These are phyloP conservation scores for Pseudonitzschia delicatissima DNA, from an alignment of 108 stramenopile species.

Conservation along the genomic window DNA sequence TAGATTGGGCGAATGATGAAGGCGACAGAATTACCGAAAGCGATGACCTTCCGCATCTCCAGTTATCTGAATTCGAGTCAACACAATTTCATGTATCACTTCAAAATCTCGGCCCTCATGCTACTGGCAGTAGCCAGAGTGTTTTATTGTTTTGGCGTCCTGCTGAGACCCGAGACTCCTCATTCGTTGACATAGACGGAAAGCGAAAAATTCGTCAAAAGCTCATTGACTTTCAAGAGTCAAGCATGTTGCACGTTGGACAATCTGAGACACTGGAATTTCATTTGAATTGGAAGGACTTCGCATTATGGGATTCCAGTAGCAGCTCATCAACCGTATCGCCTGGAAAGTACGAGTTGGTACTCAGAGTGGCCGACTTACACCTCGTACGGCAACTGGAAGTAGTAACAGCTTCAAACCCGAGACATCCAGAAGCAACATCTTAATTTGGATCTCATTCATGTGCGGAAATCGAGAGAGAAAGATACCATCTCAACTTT, in stretches of 20 bases:
- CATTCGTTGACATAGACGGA: not conserved
- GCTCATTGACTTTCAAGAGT: slow-evolving; percentile 23
- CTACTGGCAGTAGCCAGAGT: slow-evolving; percentile 28
- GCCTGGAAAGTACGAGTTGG: slow-evolving; percentile 9
- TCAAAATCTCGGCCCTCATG: slow-evolving; percentile 27
- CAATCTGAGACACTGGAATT: slow-evolving; percentile 18
- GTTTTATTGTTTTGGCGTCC: slow-evolving; percentile 41
- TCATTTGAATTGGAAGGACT: slow-evolving; percentile 7
- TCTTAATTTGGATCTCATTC: no score
- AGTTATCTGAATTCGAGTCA: slow-evolving; percentile 3
- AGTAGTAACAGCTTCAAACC: not conserved
- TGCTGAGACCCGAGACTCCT: not conserved
- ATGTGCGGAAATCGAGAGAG: no score
- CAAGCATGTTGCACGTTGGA: slow-evolving; percentile 8
- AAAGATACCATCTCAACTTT: no score
- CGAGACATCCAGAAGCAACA: not conserved
- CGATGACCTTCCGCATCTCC: not conserved
- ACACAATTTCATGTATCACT: slow-evolving; percentile 17
- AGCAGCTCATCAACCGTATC: not conserved
- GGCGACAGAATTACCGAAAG: not conserved
- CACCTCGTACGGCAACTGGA: not conserved
- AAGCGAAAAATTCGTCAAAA: slow-evolving; percentile 14
- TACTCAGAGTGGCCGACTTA: not conserved
- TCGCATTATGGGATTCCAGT: slow-evolving; percentile 15
- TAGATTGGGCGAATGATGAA: slow-evolving; percentile 15